Evolutionary conservation across 2,329 filamentous ascomycete species (phyloP).

Genomic region (Colletotrichum aenigma): DNA sequence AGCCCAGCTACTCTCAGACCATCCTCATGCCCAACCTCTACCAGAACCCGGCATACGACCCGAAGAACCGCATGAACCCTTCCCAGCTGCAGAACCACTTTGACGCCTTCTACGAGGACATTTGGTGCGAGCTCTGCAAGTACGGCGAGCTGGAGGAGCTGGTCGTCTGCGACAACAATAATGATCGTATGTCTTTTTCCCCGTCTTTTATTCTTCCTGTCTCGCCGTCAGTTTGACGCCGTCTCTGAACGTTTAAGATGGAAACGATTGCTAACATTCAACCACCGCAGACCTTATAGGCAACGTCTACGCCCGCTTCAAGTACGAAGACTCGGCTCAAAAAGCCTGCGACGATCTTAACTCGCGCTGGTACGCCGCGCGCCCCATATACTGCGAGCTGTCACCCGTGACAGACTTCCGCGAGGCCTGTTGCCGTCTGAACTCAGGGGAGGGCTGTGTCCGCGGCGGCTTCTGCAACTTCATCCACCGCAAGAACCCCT

Average conservation of each 20-base stretch:
- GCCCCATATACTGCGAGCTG: slow-evolving; percentile 97
- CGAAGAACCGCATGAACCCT: slow-evolving; percentile 95
- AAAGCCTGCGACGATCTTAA: slow-evolving; percentile 94
- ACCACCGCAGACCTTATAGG: slow-evolving; percentile 79
- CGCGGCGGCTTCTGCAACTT: slow-evolving; percentile 99
- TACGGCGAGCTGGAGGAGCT: slow-evolving; percentile 97
- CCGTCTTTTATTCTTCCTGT: slow-evolving; percentile 15
- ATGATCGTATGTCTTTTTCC: slow-evolving; percentile 73
- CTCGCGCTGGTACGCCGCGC: slow-evolving; percentile 92
- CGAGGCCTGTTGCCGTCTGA: slow-evolving; percentile 94
- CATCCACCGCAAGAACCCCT: slow-evolving; percentile 96
- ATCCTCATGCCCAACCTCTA: slow-evolving; percentile 98
- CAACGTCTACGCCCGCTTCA: slow-evolving; percentile 99
- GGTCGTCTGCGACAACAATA: slow-evolving; percentile 99
- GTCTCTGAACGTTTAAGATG: neutral
- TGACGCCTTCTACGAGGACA: slow-evolving; percentile 99
- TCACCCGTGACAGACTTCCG: slow-evolving; percentile 97
- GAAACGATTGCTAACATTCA: neutral
- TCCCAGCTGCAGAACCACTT: slow-evolving; percentile 99
- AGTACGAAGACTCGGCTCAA: slow-evolving; percentile 97
- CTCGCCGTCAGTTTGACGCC: neutral
- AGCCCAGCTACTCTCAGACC: slow-evolving; percentile 96
- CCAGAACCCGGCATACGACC: slow-evolving; percentile 97
- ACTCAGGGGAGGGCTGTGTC: slow-evolving; percentile 93
- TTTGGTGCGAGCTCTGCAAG: slow-evolving; percentile 99